Evolutionary conservation across 169 alveolate species (phyloP), one percentile per base, ranked within the genome.

Genomic region (Plasmodium adleri): DNA sequence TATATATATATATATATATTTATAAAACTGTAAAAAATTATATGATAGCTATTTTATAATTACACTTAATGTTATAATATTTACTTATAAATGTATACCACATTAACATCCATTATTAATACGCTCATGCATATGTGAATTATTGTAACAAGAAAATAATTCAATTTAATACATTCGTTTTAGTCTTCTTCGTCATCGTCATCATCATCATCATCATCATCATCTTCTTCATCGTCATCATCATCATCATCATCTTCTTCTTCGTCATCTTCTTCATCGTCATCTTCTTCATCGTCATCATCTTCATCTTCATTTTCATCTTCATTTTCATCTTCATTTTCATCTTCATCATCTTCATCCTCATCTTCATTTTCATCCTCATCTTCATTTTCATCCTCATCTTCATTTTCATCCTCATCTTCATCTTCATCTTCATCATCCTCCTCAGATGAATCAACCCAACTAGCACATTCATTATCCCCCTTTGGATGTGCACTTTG

Each of bases 371-470:
- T 64, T 3, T 52, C 75, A 0, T 74, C 74, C 1, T 32, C 49
- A 0, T 83, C 90, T 2, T 70, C 63, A 0, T 88, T 88, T 0
- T 71, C 70, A 0, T 63, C 13, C 0, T 66, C 63, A 0, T 88
- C 88, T 0, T 67, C 88, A 0, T 62, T 54, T 0, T 88, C 91
- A 0, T 70, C 73, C 0, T 88, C 88, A 0, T 88, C 66, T 0
- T 75, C 93, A 0, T 60, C 66, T 0, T 52, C 92, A 0, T 76
- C 92, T 0, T 80, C 92, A 2, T 78, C 73, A 28, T 32, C 88
- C 63, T 71, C 59, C 12, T 74, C 50, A 47, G 80, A 26, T n/a
- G 67, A 76, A 5, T 54, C 39, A 17, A 26, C 12, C 72, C 90
- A 24, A 68, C 85, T 28, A 32, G 49, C 71, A n/a, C 39, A 43